Evolutionary conservation across 2,329 filamentous ascomycete species (phyloP).

Genomic region (Venturia asperata): DNA sequence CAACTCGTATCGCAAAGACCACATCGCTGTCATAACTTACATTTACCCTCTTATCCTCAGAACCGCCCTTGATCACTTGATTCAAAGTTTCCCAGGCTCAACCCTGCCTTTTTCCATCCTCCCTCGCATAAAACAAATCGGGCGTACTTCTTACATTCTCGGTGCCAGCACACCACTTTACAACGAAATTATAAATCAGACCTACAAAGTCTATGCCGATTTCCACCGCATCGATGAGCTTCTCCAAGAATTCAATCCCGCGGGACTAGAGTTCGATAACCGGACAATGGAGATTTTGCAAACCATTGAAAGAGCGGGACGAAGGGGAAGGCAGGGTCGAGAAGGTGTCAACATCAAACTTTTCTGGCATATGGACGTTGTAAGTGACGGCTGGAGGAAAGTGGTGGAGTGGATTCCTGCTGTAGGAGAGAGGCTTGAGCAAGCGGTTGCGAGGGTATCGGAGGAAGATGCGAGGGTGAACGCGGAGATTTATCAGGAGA

Average conservation of each 20-base stretch:
- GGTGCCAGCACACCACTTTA: constrained; percentile 65
- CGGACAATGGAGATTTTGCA: constrained; percentile 39
- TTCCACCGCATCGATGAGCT: constrained; percentile 48
- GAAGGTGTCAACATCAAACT: constrained; percentile 27
- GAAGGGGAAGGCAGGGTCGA: constrained; percentile 24
- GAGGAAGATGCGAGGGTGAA: neutral
- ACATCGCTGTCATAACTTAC: constrained; percentile 54
- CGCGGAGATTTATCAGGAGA: constrained; percentile 1
- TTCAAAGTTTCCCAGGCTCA: constrained; percentile 54
- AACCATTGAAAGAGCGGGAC: constrained; percentile 28
- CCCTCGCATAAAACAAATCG: constrained; percentile 59
- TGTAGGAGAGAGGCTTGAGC: constrained; percentile 28
- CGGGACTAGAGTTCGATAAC: constrained; percentile 52
- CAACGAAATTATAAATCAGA: constrained; percentile 55
- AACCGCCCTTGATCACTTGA: constrained; percentile 50
- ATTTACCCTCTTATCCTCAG: constrained; percentile 58
- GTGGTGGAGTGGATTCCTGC: constrained; percentile 29
- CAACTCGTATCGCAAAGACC: constrained; percentile 18
- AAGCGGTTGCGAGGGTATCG: constrained; percentile 21
- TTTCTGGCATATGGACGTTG: constrained; percentile 33
- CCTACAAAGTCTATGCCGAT: constrained; percentile 57
- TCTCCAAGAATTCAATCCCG: constrained; percentile 58
- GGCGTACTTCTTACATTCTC: constrained; percentile 63
- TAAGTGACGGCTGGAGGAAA: constrained; percentile 27
- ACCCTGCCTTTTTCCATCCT: constrained; percentile 54